Evolutionary conservation across 1,284 basidiomycete species (phyloP), one percentile per base, ranked within the genome.

Genomic region (Apiotrichum veenhuisii): DNA sequence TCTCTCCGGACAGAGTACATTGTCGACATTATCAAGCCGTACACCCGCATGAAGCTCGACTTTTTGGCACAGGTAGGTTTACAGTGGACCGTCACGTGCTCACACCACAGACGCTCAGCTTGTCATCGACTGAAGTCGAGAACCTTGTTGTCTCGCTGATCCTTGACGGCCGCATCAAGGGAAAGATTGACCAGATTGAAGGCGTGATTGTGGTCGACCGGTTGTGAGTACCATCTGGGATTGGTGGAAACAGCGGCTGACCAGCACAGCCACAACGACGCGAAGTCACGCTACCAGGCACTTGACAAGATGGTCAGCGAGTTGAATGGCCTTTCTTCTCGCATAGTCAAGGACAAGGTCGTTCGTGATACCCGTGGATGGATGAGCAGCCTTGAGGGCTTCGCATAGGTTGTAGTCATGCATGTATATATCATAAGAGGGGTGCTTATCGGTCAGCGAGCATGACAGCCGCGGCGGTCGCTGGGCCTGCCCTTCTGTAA

Each of bases 11-110:
- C 94, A 0, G 92, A 95, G 69, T 98, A 97, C 75, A 85, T 98
- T 59, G 92, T 98, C 64, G 95, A 98, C 74, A 85, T 97, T 61
- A 94, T 98, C 81, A 94, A 93, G 75, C 93, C 94, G 1, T 98
- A 98, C 77, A 94, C 90, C 1, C 83, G 93, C 36, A 82, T 98
- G 46, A 92, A 97, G 73, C 82, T 98, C 42, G 83, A 86, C 15
- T 96, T 93, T 82, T 82, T 98, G 15, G 91, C 90, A 36, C 89
- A 89, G 80, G 91, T 89, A 56, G 79, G 52, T 17, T 9, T n/a
- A 18, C 36, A 15, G 55, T 15, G 7, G 17, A 2, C 7, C 11
- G 11, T 25, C 30, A 3, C 7, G n/a, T 49, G 49, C 61, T 60
- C 38, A 59, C 17, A 20, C 49, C 50, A 5, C 69, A 97, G 91